Base-by-base conservation (phyloP, 1,139 yeast species). In the Zygoascus sp. region DNA sequence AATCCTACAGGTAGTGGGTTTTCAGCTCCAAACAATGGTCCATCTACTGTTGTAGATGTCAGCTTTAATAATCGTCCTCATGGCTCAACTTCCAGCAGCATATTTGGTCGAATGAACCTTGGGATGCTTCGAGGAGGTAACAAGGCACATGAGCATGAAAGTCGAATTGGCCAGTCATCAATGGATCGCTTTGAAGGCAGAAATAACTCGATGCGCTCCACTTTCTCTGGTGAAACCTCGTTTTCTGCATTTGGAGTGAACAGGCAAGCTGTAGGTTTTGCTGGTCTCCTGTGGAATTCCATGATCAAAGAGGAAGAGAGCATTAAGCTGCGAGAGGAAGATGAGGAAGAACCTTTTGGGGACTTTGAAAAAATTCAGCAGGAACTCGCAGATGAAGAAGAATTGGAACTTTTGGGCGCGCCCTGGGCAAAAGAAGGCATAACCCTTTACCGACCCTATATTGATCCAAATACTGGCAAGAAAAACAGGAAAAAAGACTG, bases 351-450 rank as follows among this genome's bases (percentile, higher is more conserved):
- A 20, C 56, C 47, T 27, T 63, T 55, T 52, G 64, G 53, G 43
- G 62, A 62, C 39, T 62, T 62, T 44, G 52, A 58, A 3, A 54
- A 57, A 42, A 55, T 62, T 36, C 64, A 62, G 42, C 53, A 52
- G 17, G 65, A 61, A 39, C 54, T 61, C 15, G 60, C 63, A 21
- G 57, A 73, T 52, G 89, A 83, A 62, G 73, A 78, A 52, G 77
- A 77, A 35, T 68, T 83, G 50, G 89, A 81, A 59, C 69, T 80
- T 41, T 75, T 75, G 46, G 92, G 92, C 0, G 79, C 89, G 2
- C 92, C 92, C 1, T 83, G 84, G 75, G 75, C 82, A 48, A 81
- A 83, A 60, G 90, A 83, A 66, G 90, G 92, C 1, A 60, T 83
- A 43, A 68, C 81, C 51, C 72, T 76, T 57, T 70, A 75, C 58